Conservation (phyloP, 2,329 filamentous ascomycete genomes). For the Colletotrichum salicis region DNA sequence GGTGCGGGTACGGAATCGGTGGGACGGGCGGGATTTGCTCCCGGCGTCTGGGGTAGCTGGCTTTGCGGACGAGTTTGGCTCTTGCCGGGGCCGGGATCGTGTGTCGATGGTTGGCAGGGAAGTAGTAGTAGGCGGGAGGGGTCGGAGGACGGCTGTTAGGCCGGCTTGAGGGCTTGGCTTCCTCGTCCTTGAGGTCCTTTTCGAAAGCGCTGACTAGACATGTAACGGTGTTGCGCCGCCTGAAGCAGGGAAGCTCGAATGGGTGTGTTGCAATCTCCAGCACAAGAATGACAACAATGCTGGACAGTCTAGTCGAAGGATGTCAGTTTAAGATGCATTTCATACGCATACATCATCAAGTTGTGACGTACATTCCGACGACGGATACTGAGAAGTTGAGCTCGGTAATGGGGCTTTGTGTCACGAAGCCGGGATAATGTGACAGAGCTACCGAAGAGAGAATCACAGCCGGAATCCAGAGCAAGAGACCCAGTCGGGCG, state of each 20-base stretch:
- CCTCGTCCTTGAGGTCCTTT: conserved; percentile 32
- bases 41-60: conserved; percentile 12
- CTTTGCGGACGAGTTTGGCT: conserved; percentile 27
- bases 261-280: conserved; percentile 38
- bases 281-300: conserved; percentile 36
- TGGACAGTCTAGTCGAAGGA: neutral
- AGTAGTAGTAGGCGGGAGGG: conserved; percentile 32
- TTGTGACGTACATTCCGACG: conserved; percentile 39
- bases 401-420: conserved; percentile 37
- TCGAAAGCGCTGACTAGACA: conserved; percentile 30
- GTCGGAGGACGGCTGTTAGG: conserved; percentile 20
- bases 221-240: conserved; percentile 16
- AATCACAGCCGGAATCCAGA: conserved; percentile 44
- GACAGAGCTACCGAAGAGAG: conserved; percentile 40
- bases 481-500: conserved; percentile 40
- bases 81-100: conserved; percentile 24
- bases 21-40: conserved; percentile 19
- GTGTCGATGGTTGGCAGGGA: conserved; percentile 24
- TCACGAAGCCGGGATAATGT: conserved; percentile 35
- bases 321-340: neutral
- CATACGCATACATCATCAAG: neutral
- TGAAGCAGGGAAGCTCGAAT: conserved; percentile 39
- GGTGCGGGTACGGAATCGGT: conserved; percentile 23
- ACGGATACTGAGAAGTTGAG: conserved; percentile 41
- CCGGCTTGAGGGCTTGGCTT: conserved; percentile 10